Conservation (phyloP, 441 rosid species). For the Croton laevigatus region DNA sequence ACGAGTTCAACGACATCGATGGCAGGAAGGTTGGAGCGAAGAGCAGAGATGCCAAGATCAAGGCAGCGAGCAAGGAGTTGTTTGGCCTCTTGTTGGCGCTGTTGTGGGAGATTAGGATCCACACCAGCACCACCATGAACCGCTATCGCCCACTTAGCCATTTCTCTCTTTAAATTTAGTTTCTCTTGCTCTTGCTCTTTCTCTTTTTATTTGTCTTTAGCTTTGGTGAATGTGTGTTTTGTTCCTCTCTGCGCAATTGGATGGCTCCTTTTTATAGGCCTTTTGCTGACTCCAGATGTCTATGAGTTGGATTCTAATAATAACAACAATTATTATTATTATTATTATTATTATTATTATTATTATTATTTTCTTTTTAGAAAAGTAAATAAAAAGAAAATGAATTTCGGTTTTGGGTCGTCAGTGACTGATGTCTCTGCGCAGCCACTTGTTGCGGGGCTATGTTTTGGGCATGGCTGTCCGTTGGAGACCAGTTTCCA, state of each 20-base stretch:
- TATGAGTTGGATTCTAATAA: not conserved
- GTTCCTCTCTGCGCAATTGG: not conserved
- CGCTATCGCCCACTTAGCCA: conserved; percentile 97
- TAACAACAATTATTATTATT: not conserved
- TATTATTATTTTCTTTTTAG: not conserved
- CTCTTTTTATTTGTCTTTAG: too few relatives aligned
- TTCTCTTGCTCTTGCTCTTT: not conserved
- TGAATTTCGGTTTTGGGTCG: conserved; percentile 2
- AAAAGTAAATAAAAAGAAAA: not conserved
- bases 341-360: not conserved
- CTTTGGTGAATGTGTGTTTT: not conserved
- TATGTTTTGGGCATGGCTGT: not conserved
- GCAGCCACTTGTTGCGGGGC: conserved; percentile 5
- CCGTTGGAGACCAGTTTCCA: not conserved
- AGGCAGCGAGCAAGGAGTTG: conserved; percentile 85
- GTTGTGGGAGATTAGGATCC: conserved; percentile 80
- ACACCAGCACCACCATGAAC: conserved; percentile 98
- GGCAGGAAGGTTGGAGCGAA: conserved; percentile 70
- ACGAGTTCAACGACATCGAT: conserved; percentile 93
- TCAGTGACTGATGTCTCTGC: not conserved
- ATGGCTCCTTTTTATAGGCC: conserved; percentile 21
- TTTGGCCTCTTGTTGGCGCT: conserved; percentile 81
- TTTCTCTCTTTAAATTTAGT: conserved; percentile 20
- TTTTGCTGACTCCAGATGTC: conserved; percentile 24
- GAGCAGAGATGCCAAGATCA: conserved; percentile 74